Evolutionary conservation across 2,329 filamentous ascomycete species (phyloP).

Genomic region (Aspergillus sp.): DNA sequence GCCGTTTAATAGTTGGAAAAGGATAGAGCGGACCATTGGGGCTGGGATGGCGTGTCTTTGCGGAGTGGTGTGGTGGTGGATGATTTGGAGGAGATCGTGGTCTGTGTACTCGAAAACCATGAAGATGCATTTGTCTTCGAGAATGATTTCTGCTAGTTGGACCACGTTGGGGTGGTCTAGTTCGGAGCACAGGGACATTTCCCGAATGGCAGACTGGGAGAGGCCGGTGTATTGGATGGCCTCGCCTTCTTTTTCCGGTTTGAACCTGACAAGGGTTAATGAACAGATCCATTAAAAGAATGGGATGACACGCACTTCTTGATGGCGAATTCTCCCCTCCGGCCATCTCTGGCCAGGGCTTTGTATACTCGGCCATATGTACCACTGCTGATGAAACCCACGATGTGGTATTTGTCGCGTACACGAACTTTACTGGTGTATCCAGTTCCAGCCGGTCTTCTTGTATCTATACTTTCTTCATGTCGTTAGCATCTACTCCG

Average conservation of each 20-base stretch:
- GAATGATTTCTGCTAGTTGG: constrained; percentile 84
- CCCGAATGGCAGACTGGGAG: constrained; percentile 91
- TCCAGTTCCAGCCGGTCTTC: constrained; percentile 40
- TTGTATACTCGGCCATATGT: constrained; percentile 99
- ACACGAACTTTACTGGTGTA: constrained; percentile 74
- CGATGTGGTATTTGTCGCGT: constrained; percentile 87
- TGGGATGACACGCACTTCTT: constrained; percentile 63
- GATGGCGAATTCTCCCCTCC: constrained; percentile 84
- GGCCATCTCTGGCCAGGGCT: constrained; percentile 67
- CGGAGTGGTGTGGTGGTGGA: constrained; percentile 92
- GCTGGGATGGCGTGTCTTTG: constrained; percentile 83
- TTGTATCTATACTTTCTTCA: constrained; percentile 31
- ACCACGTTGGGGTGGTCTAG: constrained; percentile 85
- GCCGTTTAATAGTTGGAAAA: constrained; percentile 93
- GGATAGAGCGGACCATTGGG: constrained; percentile 81
- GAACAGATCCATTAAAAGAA: neutral
- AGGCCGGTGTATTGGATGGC: constrained; percentile 92
- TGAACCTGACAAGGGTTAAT: constrained; percentile 53
- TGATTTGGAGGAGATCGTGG: constrained; percentile 94
- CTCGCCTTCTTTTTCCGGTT: constrained; percentile 97
- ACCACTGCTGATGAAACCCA: constrained; percentile 96
- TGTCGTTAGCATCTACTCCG: constrained; percentile 16
- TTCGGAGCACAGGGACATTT: constrained; percentile 96
- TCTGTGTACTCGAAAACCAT: constrained; percentile 99
- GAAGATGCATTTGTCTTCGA: constrained; percentile 98